Evolutionary conservation across 768 basidiomycete genomes (phyloP).

Genomic region (Rubroboletus pulcherrimus): DNA sequence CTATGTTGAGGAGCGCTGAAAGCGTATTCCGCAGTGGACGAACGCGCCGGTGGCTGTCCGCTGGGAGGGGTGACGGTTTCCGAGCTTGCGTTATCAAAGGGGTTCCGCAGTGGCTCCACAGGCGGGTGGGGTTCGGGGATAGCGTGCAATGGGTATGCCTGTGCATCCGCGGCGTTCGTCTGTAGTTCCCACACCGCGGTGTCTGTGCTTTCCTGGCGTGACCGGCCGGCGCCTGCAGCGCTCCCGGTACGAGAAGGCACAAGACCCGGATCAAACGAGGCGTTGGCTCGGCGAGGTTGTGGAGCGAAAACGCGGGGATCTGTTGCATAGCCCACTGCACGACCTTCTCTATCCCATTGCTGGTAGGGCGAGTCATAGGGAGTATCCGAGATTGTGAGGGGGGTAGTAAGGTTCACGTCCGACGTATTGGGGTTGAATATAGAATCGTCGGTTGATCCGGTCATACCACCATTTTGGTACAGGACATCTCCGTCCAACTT

Average conservation of each 20-base stretch:
- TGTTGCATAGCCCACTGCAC: conserved; percentile 44
- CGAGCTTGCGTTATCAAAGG: conserved; percentile 20
- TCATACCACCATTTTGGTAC: conserved; percentile 29
- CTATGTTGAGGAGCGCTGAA: conserved; percentile 25
- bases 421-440: conserved; percentile 37
- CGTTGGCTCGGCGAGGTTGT: conserved; percentile 36
- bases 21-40: conserved; percentile 19
- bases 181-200: conserved; percentile 30
- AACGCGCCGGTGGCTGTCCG: conserved; percentile 5
- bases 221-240: conserved; percentile 1
- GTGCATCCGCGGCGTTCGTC: conserved; percentile 25
- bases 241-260: conserved; percentile 13
- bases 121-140: conserved; percentile 12
- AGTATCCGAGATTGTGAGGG: conserved; percentile 26
- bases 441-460: conserved; percentile 30
- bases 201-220: conserved; percentile 30
- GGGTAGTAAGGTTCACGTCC: conserved; percentile 38
- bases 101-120: conserved; percentile 20
- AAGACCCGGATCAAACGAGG: conserved; percentile 15
- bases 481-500: conserved; percentile 40
- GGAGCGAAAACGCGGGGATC: conserved; percentile 51
- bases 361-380: conserved; percentile 38
- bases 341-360: conserved; percentile 50
- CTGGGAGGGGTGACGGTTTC: conserved; percentile 19
- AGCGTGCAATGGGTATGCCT: conserved; percentile 21